Conservation (phyloP, 2,329 filamentous ascomycete species). For the Cryphonectria parasitica region DNA sequence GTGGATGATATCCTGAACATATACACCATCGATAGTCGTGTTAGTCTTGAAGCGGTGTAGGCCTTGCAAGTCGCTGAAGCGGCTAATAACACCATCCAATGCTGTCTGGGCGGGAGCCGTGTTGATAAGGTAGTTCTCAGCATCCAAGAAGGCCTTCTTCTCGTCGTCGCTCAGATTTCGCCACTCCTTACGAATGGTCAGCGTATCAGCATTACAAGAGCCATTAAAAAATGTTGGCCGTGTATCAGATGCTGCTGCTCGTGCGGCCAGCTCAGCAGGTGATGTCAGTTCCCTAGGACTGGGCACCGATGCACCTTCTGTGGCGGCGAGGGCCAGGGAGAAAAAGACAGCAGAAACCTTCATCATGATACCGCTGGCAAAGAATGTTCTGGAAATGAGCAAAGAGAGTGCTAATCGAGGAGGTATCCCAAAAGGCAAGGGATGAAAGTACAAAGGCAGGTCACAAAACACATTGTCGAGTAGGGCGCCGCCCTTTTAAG, state of each 20-base stretch:
- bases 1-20: constrained; percentile 16
- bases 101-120: constrained; percentile 7
- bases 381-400: background rate
- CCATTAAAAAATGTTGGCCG: constrained; percentile 18
- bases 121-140: constrained; percentile 14
- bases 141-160: constrained; percentile 10
- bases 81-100: background rate
- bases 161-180: constrained; percentile 12
- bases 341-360: background rate
- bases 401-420: background rate
- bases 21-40: constrained; percentile 3
- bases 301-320: background rate
- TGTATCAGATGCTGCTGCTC: constrained; percentile 1
- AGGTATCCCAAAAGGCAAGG: background rate
- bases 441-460: background rate
- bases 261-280: background rate
- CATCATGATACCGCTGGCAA: background rate
- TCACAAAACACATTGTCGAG: background rate
- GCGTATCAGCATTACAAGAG: constrained; percentile 2
- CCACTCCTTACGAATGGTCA: constrained; percentile 19
- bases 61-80: constrained; percentile 20
- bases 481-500: background rate
- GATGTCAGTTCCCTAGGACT: background rate
- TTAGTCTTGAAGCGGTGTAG: constrained; percentile 16
- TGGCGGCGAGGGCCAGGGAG: background rate